Conservation (phyloP, 2,329 filamentous ascomycete genomes). For the Diaporthe sp. region DNA sequence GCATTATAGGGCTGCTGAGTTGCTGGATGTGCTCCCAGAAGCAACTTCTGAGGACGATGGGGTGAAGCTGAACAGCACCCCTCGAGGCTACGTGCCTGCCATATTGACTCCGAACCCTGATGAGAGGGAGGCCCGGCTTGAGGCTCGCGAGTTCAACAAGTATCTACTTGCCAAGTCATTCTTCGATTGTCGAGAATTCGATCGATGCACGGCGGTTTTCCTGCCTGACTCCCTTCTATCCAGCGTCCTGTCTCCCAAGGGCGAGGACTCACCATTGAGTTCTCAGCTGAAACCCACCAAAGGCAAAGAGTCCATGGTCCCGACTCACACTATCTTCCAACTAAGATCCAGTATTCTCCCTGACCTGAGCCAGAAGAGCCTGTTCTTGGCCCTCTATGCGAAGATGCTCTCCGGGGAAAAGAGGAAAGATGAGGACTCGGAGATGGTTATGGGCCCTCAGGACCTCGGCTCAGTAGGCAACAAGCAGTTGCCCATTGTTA, state of each 20-base stretch:
- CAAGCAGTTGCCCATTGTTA: constrained; percentile 84
- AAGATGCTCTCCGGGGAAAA: constrained; percentile 96
- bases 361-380: constrained; percentile 85
- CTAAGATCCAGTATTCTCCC: constrained; percentile 57
- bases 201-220: constrained; percentile 92
- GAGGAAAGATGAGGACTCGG: constrained; percentile 93
- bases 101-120: constrained; percentile 73
- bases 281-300: constrained; percentile 77
- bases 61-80: constrained; percentile 64
- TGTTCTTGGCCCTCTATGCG: constrained; percentile 93
- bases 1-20: constrained; percentile 85
- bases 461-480: constrained; percentile 89
- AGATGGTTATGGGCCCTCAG: constrained; percentile 95
- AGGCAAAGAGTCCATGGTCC: constrained; percentile 64
- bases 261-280: constrained; percentile 54
- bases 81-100: constrained; percentile 57
- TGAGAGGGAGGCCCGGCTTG: constrained; percentile 79
- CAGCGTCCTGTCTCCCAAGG: constrained; percentile 69
- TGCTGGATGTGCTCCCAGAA: constrained; percentile 85
- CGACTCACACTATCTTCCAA: constrained; percentile 42
- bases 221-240: constrained; percentile 85
- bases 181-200: constrained; percentile 95
- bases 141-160: constrained; percentile 83
- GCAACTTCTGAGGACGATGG: constrained; percentile 61
- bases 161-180: constrained; percentile 94